Evolutionary conservation across 495 filamentous ascomycete species (phyloP).

Genomic region (Penicillium bialowiezense): DNA sequence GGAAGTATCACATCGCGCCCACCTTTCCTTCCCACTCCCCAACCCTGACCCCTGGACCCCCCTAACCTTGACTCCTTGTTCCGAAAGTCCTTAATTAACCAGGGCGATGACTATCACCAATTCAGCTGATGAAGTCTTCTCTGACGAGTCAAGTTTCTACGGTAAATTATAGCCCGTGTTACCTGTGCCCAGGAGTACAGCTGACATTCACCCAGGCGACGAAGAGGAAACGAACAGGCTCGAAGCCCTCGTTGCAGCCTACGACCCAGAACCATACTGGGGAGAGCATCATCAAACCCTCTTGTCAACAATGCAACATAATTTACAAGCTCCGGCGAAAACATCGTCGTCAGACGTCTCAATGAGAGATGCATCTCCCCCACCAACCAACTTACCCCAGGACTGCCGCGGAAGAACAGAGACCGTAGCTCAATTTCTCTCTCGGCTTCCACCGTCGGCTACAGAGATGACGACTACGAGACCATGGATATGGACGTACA

Average conservation of each 20-base stretch:
- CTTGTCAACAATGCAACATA: constrained; percentile 31
- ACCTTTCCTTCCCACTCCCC: no score
- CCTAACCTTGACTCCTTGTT: no score
- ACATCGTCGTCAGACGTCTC: not conserved
- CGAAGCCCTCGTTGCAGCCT: constrained; percentile 32
- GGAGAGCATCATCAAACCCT: constrained; percentile 25
- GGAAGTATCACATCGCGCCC: no score
- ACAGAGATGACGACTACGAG: constrained; percentile 36
- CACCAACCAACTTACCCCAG: constrained; percentile 46
- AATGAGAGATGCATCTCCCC: constrained; percentile 12
- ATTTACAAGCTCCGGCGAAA: not conserved
- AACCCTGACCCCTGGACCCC: no score
- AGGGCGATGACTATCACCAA: constrained; percentile 5
- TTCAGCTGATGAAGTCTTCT: constrained; percentile 33
- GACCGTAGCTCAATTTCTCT: constrained; percentile 57
- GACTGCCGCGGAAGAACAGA: constrained; percentile 48
- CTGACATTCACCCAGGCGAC: constrained; percentile 45
- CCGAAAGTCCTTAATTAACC: no score
- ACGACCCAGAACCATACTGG: constrained; percentile 51
- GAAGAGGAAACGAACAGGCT: constrained; percentile 41
- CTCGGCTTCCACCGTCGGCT: constrained; percentile 62
- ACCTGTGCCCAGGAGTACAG: not conserved
- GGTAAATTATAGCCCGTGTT: constrained; percentile 40
- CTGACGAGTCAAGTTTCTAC: constrained; percentile 74
- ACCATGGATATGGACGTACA: constrained; percentile 67